Conservation (phyloP, 345 rosid species). For the Hibiscus trionum region DNA sequence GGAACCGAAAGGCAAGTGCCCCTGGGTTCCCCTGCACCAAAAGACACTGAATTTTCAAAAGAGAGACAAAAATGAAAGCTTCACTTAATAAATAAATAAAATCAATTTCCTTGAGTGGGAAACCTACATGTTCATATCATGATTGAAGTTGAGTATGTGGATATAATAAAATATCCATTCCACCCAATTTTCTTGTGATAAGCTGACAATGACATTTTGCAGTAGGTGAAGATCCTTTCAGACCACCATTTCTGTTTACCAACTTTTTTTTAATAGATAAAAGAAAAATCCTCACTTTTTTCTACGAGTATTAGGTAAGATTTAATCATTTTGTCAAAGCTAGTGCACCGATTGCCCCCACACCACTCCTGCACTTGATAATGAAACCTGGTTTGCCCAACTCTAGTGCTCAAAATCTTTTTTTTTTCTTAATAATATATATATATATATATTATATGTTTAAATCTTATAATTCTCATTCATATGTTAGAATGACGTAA, state of each 20-base stretch:
- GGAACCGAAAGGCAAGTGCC: too few species aligned
- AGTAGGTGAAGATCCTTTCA: constrained; percentile 25
- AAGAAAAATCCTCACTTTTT: not conserved
- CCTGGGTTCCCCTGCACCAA: too few species aligned
- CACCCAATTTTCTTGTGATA: not conserved
- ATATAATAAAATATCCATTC: not conserved
- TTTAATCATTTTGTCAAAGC: not conserved
- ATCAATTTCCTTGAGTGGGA: not conserved
- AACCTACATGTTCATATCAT: not conserved
- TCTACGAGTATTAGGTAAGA: not conserved
- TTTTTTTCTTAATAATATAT: too few species aligned
- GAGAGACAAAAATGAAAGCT: too few species aligned
- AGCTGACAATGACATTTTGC: constrained; percentile 11
- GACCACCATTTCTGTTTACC: constrained; percentile 3
- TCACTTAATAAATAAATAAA: not conserved
- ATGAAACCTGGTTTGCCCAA: not conserved
- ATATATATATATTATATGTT: too few species aligned
- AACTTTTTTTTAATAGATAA: not conserved
- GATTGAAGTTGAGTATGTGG: not conserved
- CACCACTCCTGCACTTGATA: not conserved
- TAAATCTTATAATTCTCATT: too few species aligned
- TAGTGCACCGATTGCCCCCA: not conserved
- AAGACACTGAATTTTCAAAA: too few species aligned
- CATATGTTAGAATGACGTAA: too few species aligned
- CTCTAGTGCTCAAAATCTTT: too few species aligned